These are phyloP conservation scores for Alternaria postmessia DNA, from an alignment of 2,329 filamentous ascomycete species.

Conservation along the genomic window DNA sequence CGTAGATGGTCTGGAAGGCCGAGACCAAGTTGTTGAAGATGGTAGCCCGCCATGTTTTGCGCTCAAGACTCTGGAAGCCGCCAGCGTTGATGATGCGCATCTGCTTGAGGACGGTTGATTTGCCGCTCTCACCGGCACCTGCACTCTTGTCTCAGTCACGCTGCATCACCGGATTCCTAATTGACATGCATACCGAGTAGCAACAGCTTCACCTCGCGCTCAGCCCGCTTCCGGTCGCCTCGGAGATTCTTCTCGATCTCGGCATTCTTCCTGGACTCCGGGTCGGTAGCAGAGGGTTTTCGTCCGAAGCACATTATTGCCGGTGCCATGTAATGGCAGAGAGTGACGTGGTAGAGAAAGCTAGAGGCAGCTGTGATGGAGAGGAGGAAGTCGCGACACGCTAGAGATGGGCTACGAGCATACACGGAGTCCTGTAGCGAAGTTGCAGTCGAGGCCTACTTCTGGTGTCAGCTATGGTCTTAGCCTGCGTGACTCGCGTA, in stretches of 20 bases:
- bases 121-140: constrained; percentile 96
- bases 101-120: constrained; percentile 97
- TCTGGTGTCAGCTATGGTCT: background rate
- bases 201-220: constrained; percentile 91
- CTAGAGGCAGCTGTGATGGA: constrained; percentile 12
- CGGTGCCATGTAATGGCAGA: constrained; percentile 42
- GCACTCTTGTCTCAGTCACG: constrained; percentile 37
- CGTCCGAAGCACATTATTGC: constrained; percentile 62
- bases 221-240: constrained; percentile 84
- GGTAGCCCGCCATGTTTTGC: constrained; percentile 91
- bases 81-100: constrained; percentile 98
- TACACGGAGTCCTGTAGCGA: constrained; percentile 2
- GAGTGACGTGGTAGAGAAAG: background rate
- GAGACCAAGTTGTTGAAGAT: constrained; percentile 95
- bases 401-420: constrained; percentile 10
- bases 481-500: constrained; percentile 9
- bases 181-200: constrained; percentile 75
- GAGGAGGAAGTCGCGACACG: constrained; percentile 13
- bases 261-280: constrained; percentile 59
- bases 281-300: constrained; percentile 58
- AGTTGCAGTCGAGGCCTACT: constrained; percentile 7
- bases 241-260: constrained; percentile 89
- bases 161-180: background rate
- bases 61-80: constrained; percentile 88
- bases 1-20: constrained; percentile 87